Evolutionary conservation across 805 yeast species (phyloP).

Genomic region (Metschnikowia similis): DNA sequence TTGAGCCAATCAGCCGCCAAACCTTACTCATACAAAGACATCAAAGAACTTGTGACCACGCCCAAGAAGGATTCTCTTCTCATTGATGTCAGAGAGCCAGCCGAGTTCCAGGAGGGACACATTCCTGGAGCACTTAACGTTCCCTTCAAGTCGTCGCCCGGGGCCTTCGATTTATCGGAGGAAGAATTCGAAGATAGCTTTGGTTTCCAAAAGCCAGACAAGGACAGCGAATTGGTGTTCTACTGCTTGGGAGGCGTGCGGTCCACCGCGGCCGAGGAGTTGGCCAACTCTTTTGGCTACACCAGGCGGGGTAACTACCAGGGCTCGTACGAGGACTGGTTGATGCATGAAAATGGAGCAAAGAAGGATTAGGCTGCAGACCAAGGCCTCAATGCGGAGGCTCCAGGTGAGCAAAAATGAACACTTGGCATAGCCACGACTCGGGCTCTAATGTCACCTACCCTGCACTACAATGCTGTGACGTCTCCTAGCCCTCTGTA

Average conservation of each 20-base stretch:
- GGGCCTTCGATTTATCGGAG: slow-evolving; percentile 74
- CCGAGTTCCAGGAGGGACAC: slow-evolving; percentile 66
- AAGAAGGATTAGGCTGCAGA: slow-evolving; percentile 1
- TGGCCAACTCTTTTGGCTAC: slow-evolving; percentile 89
- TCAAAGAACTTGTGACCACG: slow-evolving; percentile 46
- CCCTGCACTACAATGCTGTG: neutral
- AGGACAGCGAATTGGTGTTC: slow-evolving; percentile 71
- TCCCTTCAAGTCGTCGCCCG: slow-evolving; percentile 88
- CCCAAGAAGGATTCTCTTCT: slow-evolving; percentile 46
- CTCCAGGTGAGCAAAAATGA: neutral
- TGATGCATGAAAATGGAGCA: slow-evolving; percentile 30
- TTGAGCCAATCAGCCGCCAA: slow-evolving; percentile 42
- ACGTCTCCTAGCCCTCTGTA: slow-evolving; percentile 3
- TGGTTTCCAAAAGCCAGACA: slow-evolving; percentile 75
- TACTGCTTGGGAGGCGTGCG: slow-evolving; percentile 93
- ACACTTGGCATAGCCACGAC: slow-evolving; percentile 1
- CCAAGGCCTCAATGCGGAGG: neutral
- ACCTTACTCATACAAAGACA: slow-evolving; percentile 48
- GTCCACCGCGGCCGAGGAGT: slow-evolving; percentile 83
- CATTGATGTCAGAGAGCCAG: slow-evolving; percentile 91
- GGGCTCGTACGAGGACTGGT: slow-evolving; percentile 90
- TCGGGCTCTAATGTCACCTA: neutral
- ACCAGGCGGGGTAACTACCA: slow-evolving; percentile 75
- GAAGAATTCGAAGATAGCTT: slow-evolving; percentile 80
- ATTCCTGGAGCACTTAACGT: slow-evolving; percentile 84